Evolutionary conservation across 179 eudicot species (phyloP).

Genomic region (Silene noctiflora): DNA sequence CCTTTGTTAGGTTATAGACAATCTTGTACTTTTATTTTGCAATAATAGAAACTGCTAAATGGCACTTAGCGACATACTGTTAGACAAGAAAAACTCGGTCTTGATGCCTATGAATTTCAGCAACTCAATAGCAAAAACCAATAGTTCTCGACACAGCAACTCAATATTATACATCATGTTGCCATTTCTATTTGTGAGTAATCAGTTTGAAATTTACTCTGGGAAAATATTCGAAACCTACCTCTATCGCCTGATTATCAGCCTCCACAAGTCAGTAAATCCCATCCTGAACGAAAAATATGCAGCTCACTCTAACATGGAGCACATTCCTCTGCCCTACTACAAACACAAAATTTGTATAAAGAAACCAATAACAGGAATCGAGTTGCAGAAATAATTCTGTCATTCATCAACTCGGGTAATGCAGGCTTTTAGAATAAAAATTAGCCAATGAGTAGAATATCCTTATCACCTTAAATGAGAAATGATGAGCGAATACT

Average conservation of each 20-base stretch:
- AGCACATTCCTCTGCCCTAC: conserved; percentile 15
- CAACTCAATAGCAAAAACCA: conserved; percentile 1
- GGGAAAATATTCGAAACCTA: conserved; percentile 17
- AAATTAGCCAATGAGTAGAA: conserved; percentile 9
- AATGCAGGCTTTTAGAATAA: conserved; percentile 3
- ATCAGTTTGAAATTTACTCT: conserved; percentile 17
- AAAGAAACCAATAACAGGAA: not conserved
- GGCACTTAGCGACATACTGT: not conserved
- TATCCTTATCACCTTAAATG: conserved; percentile 1
- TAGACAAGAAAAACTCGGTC: not conserved
- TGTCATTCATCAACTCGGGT: conserved; percentile 1
- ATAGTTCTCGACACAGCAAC: conserved; percentile 14
- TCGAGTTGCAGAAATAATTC: not conserved
- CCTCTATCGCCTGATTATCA: conserved; percentile 20
- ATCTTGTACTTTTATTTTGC: not conserved
- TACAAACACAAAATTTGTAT: not conserved
- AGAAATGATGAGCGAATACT: not conserved
- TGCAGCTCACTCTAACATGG: conserved; percentile 16
- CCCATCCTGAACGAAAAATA: conserved; percentile 13
- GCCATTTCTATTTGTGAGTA: conserved; percentile 8
- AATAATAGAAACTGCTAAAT: not conserved
- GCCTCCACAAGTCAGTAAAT: conserved; percentile 23
- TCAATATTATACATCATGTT: conserved; percentile 13
- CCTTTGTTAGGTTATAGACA: not conserved
- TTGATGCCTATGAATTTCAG: not conserved